phyloP scores from a whole-genome alignment of 768 basidiomycete species.

The Podaxis sp. region DNA sequence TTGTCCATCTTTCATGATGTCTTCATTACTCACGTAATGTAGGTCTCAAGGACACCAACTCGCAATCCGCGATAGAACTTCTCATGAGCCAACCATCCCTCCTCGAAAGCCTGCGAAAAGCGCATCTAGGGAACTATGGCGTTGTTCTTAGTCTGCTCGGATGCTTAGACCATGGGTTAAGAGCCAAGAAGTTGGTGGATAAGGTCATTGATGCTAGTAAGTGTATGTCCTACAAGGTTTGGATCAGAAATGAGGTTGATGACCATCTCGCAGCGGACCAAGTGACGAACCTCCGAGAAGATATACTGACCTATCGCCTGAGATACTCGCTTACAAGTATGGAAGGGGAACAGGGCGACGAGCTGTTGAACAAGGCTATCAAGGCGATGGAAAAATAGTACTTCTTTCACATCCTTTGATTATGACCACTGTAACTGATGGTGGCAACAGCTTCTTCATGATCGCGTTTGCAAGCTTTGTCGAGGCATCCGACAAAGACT shows the following conservation, averaged over 20 bases:
- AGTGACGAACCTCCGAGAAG: conserved; percentile 87
- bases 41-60: conserved; percentile 64
- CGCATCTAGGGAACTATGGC: conserved; percentile 89
- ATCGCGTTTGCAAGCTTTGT: conserved; percentile 92
- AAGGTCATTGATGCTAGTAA: conserved; percentile 73
- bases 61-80: conserved; percentile 79
- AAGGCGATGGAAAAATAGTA: conserved; percentile 88
- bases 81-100: conserved; percentile 77
- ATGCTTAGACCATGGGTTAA: conserved; percentile 83
- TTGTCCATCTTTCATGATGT: not conserved
- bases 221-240: conserved; percentile 11
- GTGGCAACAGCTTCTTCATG: conserved; percentile 74
- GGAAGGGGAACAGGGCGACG: conserved; percentile 57
- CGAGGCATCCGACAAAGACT: conserved; percentile 48
- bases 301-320: conserved; percentile 77
- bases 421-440: not conserved
- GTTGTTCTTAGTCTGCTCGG: conserved; percentile 88
- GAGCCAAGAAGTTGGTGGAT: conserved; percentile 88
- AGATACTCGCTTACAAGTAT: conserved; percentile 81
- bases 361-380: conserved; percentile 58
- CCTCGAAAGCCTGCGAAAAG: conserved; percentile 84
- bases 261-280: conserved; percentile 63
- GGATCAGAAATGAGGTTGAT: not conserved
- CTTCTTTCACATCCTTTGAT: conserved; percentile 19
- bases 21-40: conserved; percentile 1